These are phyloP conservation scores for Ophiostoma ulmi DNA, from an alignment of 2,329 filamentous ascomycete genomes.

Conservation along the genomic window DNA sequence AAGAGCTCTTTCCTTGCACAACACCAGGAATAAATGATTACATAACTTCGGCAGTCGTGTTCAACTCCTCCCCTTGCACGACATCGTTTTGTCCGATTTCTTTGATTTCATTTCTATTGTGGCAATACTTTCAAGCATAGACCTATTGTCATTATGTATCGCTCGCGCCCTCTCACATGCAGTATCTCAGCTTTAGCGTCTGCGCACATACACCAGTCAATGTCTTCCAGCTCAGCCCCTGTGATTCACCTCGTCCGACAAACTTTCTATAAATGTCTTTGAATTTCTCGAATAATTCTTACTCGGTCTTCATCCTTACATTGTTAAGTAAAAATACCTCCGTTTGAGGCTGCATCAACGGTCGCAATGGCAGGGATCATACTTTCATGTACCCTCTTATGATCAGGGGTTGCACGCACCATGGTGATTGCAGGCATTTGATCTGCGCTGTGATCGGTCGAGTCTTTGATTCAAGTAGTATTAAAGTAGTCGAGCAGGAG, in stretches of 20 bases:
- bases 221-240: background rate
- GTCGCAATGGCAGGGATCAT: background rate
- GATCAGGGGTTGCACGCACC: background rate
- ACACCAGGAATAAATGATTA: background rate
- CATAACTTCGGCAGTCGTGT: background rate
- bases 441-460: slow-evolving; percentile 9
- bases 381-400: background rate
- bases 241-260: background rate
- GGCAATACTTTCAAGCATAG: background rate
- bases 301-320: background rate
- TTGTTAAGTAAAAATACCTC: background rate
- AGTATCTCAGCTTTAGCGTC: background rate
- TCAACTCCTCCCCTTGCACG: background rate
- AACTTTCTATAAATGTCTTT: background rate
- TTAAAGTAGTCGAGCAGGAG: background rate
- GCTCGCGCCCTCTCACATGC: background rate
- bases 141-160: background rate
- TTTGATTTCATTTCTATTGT: background rate
- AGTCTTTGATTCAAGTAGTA: background rate
- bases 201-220: background rate
- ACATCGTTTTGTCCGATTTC: background rate
- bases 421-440: background rate
- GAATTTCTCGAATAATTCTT: background rate
- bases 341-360: background rate
- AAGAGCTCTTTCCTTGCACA: background rate